Percentiles rank a stretch among this genome's conserved stretches.
Evolutionary conservation across 2,329 filamentous ascomycete species (phyloP).

Genomic region (Penicillium griseofulvum): DNA sequence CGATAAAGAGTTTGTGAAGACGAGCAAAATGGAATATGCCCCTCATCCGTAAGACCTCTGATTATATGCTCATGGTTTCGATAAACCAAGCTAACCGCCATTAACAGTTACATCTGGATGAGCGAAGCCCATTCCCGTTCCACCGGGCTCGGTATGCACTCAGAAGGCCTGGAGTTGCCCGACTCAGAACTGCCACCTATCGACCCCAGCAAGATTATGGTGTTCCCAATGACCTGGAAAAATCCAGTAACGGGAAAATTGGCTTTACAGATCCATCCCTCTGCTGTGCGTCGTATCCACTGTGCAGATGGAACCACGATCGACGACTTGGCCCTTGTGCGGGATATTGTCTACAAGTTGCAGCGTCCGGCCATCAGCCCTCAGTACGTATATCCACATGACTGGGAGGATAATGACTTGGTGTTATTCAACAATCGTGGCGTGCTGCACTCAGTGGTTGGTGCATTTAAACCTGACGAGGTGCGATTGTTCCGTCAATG

Average conservation of each 20-base stretch:
- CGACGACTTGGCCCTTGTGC: conserved; percentile 64
- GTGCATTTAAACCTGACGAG: conserved; percentile 70
- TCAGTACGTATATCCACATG: conserved; percentile 66
- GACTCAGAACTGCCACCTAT: conserved; percentile 61
- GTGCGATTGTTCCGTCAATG: conserved; percentile 74
- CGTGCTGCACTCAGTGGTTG: conserved; percentile 71
- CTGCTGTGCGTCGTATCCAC: conserved; percentile 67
- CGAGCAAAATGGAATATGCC: conserved; percentile 69
- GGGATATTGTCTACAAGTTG: conserved; percentile 68
- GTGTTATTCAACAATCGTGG: conserved; percentile 78
- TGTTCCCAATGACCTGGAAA: conserved; percentile 73
- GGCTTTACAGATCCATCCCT: conserved; percentile 72
- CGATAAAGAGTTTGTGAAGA: conserved; percentile 66
- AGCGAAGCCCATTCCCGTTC: conserved; percentile 63
- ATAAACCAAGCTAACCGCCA: not conserved
- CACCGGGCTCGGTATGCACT: conserved; percentile 69
- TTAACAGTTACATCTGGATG: conserved; percentile 68
- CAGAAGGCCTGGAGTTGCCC: conserved; percentile 63
- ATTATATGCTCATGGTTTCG: not conserved
- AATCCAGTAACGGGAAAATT: conserved; percentile 69
- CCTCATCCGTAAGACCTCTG: conserved; percentile 60
- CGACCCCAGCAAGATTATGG: conserved; percentile 65
- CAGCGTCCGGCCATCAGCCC: conserved; percentile 72
- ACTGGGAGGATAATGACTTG: conserved; percentile 74
- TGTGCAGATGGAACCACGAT: conserved; percentile 64